phyloP scores from a whole-genome alignment of 345 rosid species.

The Dipteronia dyeriana region DNA sequence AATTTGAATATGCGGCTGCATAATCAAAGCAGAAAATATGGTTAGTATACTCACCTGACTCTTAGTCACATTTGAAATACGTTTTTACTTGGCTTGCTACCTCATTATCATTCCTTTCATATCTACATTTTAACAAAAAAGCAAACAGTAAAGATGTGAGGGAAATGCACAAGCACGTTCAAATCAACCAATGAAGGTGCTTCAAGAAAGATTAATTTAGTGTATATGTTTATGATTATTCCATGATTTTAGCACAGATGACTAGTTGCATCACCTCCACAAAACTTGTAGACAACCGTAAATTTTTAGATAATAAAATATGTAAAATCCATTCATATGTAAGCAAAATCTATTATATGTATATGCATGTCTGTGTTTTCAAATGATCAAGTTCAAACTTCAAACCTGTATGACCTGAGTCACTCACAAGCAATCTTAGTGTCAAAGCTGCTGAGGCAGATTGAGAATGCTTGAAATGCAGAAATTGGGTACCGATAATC shows the following conservation, averaged over 20 bases:
- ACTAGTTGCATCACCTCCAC: neutral
- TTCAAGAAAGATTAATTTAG: neutral
- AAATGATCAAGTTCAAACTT: constrained; percentile 15
- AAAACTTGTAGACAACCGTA: neutral
- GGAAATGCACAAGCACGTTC: neutral
- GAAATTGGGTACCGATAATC: constrained; percentile 75
- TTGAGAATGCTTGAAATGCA: constrained; percentile 77
- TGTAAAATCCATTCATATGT: neutral
- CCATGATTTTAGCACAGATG: neutral
- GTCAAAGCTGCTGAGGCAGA: constrained; percentile 82
- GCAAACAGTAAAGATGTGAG: neutral
- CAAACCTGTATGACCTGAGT: constrained; percentile 32
- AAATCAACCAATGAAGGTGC: no score
- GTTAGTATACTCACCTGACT: no score
- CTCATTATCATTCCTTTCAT: no score
- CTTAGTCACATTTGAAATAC: no score
- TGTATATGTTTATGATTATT: neutral
- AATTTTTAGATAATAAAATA: no score
- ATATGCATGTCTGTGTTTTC: constrained; percentile 6
- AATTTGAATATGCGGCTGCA: constrained; percentile 11
- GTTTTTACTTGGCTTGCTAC: no score
- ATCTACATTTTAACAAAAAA: no score
- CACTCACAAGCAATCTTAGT: constrained; percentile 80
- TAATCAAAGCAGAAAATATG: neutral
- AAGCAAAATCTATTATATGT: neutral